These are phyloP conservation scores for Diplogelasinospora grovesii DNA, from an alignment of 495 filamentous ascomycete genomes.

Conservation along the genomic window DNA sequence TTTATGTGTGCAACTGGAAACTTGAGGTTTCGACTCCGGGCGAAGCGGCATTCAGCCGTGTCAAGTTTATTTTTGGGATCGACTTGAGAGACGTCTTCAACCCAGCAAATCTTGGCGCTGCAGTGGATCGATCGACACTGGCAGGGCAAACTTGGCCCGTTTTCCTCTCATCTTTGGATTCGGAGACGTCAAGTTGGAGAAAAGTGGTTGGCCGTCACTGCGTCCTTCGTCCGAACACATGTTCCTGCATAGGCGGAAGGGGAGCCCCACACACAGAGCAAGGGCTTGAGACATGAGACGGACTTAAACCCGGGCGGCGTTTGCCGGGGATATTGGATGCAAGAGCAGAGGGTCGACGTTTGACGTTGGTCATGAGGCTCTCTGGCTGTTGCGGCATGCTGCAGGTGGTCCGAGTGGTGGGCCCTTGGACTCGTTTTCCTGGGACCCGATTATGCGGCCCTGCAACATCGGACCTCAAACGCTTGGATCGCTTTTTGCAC, in stretches of 20 bases:
- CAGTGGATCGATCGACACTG: no score
- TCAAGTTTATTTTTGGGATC: not conserved
- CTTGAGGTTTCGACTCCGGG: conserved; percentile 1
- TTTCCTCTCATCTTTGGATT: no score
- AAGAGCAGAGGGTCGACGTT: conserved; percentile 16
- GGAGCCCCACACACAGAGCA: not conserved
- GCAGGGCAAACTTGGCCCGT: no score
- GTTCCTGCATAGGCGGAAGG: not conserved
- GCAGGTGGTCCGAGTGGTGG: conserved; percentile 14
- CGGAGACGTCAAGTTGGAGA: no score
- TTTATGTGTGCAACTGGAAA: conserved; percentile 7
- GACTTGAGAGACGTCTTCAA: not conserved
- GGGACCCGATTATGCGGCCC: conserved; percentile 23
- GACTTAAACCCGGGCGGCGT: no score
- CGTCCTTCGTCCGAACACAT: no score
- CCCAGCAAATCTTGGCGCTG: not conserved
- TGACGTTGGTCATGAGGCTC: conserved; percentile 18
- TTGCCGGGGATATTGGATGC: not conserved
- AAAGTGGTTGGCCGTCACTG: no score
- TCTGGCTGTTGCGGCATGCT: conserved; percentile 13
- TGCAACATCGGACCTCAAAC: conserved; percentile 22
- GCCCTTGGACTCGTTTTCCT: conserved; percentile 18
- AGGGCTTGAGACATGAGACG: no score
- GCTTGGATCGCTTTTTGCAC: conserved; percentile 21
- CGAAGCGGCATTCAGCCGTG: conserved; percentile 1